These are phyloP conservation scores for Diversispora eburnea DNA, from an alignment of 192 early-diverging fungal species.

Conservation along the genomic window DNA sequence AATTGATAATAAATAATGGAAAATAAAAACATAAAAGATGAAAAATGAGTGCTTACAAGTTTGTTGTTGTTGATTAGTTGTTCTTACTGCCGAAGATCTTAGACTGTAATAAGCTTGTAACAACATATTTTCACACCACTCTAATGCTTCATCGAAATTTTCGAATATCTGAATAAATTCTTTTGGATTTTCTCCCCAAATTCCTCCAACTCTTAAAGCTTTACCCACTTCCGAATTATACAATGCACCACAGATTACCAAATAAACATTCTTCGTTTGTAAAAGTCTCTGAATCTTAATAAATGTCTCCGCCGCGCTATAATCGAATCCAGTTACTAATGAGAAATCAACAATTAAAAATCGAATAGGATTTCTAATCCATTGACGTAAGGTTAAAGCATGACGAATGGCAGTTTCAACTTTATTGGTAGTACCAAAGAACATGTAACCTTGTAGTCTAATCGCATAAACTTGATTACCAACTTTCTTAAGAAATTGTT, in stretches of 20 bases:
- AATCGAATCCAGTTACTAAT: constrained; percentile 83
- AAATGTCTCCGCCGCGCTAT: constrained; percentile 88
- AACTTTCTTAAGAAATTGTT: constrained; percentile 78
- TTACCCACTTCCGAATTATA: constrained; percentile 63
- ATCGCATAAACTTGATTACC: constrained; percentile 84
- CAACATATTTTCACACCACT: constrained; percentile 92
- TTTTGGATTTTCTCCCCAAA: constrained; percentile 54
- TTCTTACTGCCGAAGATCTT: constrained; percentile 29
- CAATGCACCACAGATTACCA: constrained; percentile 77
- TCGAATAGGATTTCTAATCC: constrained; percentile 70
- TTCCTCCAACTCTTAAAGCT: constrained; percentile 60
- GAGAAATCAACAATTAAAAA: constrained; percentile 89
- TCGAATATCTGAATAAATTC: constrained; percentile 72
- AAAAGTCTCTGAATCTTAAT: constrained; percentile 77
- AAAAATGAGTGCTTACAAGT: neutral
- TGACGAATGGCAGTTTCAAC: constrained; percentile 69
- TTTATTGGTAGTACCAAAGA: constrained; percentile 92
- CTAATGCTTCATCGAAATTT: constrained; percentile 81
- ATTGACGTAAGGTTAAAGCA: constrained; percentile 58
- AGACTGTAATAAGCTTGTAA: constrained; percentile 68
- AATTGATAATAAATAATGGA: neutral
- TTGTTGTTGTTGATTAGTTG: neutral
- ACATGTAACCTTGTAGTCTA: constrained; percentile 92
- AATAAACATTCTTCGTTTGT: constrained; percentile 62
- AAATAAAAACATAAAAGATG: neutral